Evolutionary conservation across 2,329 filamentous ascomycete genomes (phyloP), one percentile per base, ranked within the genome.

Genomic region (Monilinia fructigena): DNA sequence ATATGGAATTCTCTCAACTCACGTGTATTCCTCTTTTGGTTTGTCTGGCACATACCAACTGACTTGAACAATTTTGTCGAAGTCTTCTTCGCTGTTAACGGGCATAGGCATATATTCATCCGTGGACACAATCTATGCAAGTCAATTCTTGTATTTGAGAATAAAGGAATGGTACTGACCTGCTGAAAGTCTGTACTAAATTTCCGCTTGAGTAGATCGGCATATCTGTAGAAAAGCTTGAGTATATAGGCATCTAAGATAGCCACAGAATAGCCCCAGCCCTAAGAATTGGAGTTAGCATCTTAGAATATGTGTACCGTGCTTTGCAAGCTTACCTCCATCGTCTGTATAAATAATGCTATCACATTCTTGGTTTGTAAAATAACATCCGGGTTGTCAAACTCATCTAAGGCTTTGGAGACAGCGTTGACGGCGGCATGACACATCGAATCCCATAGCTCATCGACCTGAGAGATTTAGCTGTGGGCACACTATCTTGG

Each of bases 81-180:
- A 98, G 75, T 98, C 93, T 73, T 97, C 93, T 20, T 84, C 79
- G 26, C 90, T 93, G 74, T 93, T 92, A 76, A 98, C 96, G 1
- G 92, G 91, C 95, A 99, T 98, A 2, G 95, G 96, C 94, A 99
- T 99, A 78, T 99, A 99, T 78, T 99, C 95, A 76, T 99, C 95
- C 0, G 92, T 97, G n/a, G 91, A 88, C 20, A 89, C 86, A 73
- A 89, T 89, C 84, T 87, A 66, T 45, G 35, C n/a, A 61, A 38
- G 38, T 75, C 48, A 72, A 66, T 58, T 47, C 64, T 23, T 31
- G 12, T 55, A 18, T 4, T 28, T n/a, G 62, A 6, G 48, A 20
- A 28, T 18, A 47, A 16, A 65, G 18, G 8, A 56, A 63, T 26
- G 26, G n/a, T 20, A 70, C 75, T 67, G 75, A 91, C 89, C 81